phyloP scores from a whole-genome alignment of 2,329 filamentous ascomycete species.

The Kalmusia sp. region DNA sequence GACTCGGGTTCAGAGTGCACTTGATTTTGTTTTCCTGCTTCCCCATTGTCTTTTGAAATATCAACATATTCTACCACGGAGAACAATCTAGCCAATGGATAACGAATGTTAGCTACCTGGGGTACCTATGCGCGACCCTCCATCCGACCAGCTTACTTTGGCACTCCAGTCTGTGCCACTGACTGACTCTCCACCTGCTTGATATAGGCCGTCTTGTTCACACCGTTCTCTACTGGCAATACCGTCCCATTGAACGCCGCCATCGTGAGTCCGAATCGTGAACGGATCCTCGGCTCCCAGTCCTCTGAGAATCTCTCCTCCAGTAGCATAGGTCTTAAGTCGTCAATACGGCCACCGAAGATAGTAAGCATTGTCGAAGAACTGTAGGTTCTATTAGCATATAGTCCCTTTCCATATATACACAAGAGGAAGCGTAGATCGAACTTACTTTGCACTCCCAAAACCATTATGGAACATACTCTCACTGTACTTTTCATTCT shows the following conservation, averaged over 20 bases:
- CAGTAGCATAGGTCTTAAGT: constrained; percentile 49
- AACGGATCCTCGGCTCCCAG: constrained; percentile 49
- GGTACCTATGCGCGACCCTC: background rate
- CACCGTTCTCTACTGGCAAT: constrained; percentile 47
- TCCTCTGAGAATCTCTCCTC: constrained; percentile 51
- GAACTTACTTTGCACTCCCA: constrained; percentile 47
- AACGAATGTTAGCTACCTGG: no score
- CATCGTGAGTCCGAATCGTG: constrained; percentile 50
- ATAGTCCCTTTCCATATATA: no score
- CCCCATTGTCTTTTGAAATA: no score
- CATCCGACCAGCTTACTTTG: background rate
- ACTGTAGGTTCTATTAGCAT: constrained; percentile 24
- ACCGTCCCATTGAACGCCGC: constrained; percentile 52
- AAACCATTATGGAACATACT: constrained; percentile 50
- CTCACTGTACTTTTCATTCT: constrained; percentile 46
- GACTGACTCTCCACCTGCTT: background rate
- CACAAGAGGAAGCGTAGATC: no score
- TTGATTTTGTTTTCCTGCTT: no score
- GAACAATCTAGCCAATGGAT: no score
- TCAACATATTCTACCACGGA: no score
- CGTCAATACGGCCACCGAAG: constrained; percentile 47
- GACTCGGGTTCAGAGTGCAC: no score
- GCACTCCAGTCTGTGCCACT: background rate
- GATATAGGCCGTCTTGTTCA: constrained; percentile 19
- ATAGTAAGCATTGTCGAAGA: constrained; percentile 53